Evolutionary conservation across 768 basidiomycete species (phyloP).

Genomic region (Dictyophora rubrovolvata): DNA sequence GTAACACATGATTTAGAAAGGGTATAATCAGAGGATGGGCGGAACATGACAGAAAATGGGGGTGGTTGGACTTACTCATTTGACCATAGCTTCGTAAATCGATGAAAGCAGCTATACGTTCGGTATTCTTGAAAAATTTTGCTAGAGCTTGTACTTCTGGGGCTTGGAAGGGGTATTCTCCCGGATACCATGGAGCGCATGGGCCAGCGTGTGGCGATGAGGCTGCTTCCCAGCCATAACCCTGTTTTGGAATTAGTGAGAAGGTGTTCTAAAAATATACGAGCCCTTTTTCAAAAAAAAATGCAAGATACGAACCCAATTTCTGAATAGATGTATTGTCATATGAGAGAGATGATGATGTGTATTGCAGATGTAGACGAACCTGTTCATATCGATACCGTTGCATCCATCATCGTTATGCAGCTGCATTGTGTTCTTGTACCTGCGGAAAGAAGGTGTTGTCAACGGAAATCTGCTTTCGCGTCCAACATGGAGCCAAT

Average conservation of each 20-base stretch:
- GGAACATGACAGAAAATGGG: not conserved
- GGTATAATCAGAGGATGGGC: not conserved
- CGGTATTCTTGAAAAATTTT: slow-evolving; percentile 47
- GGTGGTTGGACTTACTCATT: slow-evolving; percentile 45
- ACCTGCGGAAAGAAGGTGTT: slow-evolving; percentile 25
- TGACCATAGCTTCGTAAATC: slow-evolving; percentile 79
- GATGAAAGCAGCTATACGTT: slow-evolving; percentile 52
- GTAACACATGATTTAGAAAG: not conserved
- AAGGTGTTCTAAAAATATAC: not conserved
- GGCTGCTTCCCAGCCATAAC: slow-evolving; percentile 11
- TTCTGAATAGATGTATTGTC: slow-evolving; percentile 26
- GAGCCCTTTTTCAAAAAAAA: not conserved
- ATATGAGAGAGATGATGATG: not conserved
- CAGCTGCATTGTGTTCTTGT: slow-evolving; percentile 58
- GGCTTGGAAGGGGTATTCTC: slow-evolving; percentile 62
- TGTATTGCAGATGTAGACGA: slow-evolving; percentile 11
- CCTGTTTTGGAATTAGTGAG: slow-evolving; percentile 3
- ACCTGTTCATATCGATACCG: slow-evolving; percentile 76
- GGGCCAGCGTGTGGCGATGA: slow-evolving; percentile 27
- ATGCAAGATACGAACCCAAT: slow-evolving; percentile 38
- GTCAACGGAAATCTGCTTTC: not conserved
- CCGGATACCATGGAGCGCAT: slow-evolving; percentile 72
- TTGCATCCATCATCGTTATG: slow-evolving; percentile 41
- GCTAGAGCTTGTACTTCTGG: slow-evolving; percentile 69
- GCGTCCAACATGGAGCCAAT: not conserved